Conservation (phyloP, 768 basidiomycete species). For the Chalciporus chontae region DNA sequence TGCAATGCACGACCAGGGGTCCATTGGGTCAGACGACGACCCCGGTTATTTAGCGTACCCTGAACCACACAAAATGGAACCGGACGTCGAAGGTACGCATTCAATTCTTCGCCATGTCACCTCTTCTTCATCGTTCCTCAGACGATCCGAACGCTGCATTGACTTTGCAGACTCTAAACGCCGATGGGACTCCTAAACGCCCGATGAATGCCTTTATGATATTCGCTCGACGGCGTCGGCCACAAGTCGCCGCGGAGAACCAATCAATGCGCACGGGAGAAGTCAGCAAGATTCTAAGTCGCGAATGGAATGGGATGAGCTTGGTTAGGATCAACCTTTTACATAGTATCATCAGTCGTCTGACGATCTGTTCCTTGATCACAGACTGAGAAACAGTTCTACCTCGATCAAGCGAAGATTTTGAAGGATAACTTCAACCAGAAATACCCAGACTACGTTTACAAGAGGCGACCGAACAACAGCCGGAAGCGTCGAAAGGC, state of each 20-base stretch:
- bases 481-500: constrained; percentile 60
- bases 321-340: constrained; percentile 44
- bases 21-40: constrained; percentile 58
- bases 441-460: constrained; percentile 88
- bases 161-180: constrained; percentile 77
- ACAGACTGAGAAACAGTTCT: constrained; percentile 81
- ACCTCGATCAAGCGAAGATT: constrained; percentile 81
- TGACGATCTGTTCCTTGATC: constrained; percentile 11
- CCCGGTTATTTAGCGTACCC: constrained; percentile 25
- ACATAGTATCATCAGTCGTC: constrained; percentile 5
- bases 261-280: constrained; percentile 89
- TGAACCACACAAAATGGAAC: constrained; percentile 40
- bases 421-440: constrained; percentile 83
- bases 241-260: constrained; percentile 83
- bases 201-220: constrained; percentile 97
- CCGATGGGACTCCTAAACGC: constrained; percentile 84
- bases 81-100: constrained; percentile 44
- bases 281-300: constrained; percentile 83
- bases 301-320: constrained; percentile 81
- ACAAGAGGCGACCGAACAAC: constrained; percentile 84
- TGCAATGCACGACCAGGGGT: constrained; percentile 42
- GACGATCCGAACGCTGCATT: constrained; percentile 46
- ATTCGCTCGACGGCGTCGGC: constrained; percentile 76
- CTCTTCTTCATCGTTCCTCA: constrained; percentile 17
- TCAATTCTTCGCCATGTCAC: constrained; percentile 8